Evolutionary conservation across 2,329 filamentous ascomycete species (phyloP).

Genomic region (Bipolaris oryzae): DNA sequence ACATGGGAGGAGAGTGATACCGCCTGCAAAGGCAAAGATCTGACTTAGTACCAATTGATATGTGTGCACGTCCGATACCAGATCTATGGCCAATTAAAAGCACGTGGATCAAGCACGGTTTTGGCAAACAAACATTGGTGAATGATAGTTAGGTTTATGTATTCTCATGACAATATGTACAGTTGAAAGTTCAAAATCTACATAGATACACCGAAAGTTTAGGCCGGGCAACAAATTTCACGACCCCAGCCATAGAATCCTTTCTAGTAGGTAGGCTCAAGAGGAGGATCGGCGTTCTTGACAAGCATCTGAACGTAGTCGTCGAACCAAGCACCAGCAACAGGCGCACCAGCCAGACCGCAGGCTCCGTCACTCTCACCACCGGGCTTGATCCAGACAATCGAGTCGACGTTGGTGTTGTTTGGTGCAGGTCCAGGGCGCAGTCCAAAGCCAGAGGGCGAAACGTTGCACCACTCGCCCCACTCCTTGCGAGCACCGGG

Average conservation of each 20-base stretch:
- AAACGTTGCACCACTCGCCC: slow-evolving; percentile 41
- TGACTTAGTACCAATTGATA: slow-evolving; percentile 32
- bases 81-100: not conserved
- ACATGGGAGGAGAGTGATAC: slow-evolving; percentile 53
- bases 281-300: slow-evolving; percentile 32
- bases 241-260: not conserved
- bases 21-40: slow-evolving; percentile 57
- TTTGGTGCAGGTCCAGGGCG: slow-evolving; percentile 25
- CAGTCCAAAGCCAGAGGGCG: slow-evolving; percentile 30
- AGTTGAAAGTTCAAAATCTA: not conserved
- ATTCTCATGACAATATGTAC: not conserved
- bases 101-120: not conserved
- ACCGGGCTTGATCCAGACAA: slow-evolving; percentile 43
- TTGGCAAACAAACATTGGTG: not conserved
- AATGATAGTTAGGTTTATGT: not conserved
- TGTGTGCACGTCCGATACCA: not conserved
- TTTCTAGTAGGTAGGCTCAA: slow-evolving; percentile 29
- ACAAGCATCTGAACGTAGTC: slow-evolving; percentile 38
- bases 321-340: slow-evolving; percentile 38
- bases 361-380: slow-evolving; percentile 38
- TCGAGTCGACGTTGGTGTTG: slow-evolving; percentile 34
- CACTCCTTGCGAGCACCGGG: slow-evolving; percentile 32
- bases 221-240: not conserved
- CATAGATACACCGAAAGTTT: not conserved
- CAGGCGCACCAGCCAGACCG: slow-evolving; percentile 33